Evolutionary conservation across 768 basidiomycete species (phyloP).

Genomic region (Termitomyces bulborhizus): DNA sequence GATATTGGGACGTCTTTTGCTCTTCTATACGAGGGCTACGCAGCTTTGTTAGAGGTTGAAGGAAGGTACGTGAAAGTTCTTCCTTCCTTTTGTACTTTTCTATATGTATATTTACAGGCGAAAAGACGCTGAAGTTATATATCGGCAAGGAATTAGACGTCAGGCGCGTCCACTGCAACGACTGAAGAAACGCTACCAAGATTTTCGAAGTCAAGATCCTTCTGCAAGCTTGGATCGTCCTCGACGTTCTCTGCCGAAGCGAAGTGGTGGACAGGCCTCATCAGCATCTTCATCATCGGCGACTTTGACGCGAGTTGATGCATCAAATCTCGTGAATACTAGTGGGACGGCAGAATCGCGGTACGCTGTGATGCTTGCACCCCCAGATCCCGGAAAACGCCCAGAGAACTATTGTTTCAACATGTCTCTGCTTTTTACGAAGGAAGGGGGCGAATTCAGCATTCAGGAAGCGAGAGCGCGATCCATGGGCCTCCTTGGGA

Average conservation of each 20-base stretch:
- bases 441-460: conserved; percentile 75
- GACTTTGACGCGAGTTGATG: conserved; percentile 19
- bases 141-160: conserved; percentile 75
- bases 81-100: neutral
- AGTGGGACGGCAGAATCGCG: conserved; percentile 40
- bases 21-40: conserved; percentile 89
- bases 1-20: conserved; percentile 76
- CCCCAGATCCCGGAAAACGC: conserved; percentile 60
- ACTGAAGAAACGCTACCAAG: conserved; percentile 73
- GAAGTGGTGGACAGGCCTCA: conserved; percentile 20
- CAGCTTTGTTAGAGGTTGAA: conserved; percentile 64
- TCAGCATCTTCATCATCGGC: conserved; percentile 26
- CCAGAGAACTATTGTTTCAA: conserved; percentile 70
- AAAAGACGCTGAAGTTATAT: conserved; percentile 75
- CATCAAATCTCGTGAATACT: conserved; percentile 20
- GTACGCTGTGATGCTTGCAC: conserved; percentile 71
- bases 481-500: conserved; percentile 76
- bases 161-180: conserved; percentile 79
- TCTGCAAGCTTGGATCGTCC: conserved; percentile 13
- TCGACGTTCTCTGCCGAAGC: conserved; percentile 19
- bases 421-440: conserved; percentile 65
- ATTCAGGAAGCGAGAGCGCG: conserved; percentile 79
- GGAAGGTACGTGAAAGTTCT: conserved; percentile 48
- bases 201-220: conserved; percentile 60
- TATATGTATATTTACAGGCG: conserved; percentile 34